A percentile compares a stretch with the other conserved stretches of the same genome.
phyloP scores from a whole-genome alignment of 2,329 filamentous ascomycete species.

The Pseudonectria foliicola region DNA sequence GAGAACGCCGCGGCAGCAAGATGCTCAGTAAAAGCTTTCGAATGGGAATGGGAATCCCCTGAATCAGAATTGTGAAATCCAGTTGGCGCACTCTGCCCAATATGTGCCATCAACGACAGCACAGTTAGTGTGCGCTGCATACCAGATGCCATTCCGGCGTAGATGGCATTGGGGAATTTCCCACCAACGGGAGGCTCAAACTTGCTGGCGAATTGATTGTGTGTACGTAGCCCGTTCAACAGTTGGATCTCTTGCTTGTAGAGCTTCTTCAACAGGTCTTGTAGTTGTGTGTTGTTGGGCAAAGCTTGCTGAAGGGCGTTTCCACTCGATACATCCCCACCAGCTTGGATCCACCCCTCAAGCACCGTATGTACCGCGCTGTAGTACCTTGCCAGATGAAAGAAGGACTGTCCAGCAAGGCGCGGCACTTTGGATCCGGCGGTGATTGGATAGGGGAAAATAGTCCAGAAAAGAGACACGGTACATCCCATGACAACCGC shows the following conservation, averaged over 20 bases:
- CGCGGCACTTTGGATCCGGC: slow-evolving; percentile 7
- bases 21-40: not conserved
- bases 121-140: slow-evolving; percentile 7
- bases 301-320: not conserved
- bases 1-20: slow-evolving; percentile 2
- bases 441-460: slow-evolving; percentile 9
- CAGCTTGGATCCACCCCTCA: slow-evolving; percentile 2
- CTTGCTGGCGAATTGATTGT: slow-evolving; percentile 3
- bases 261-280: not conserved
- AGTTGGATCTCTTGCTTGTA: slow-evolving; percentile 4
- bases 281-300: not conserved
- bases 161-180: slow-evolving; percentile 5
- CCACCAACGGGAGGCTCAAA: slow-evolving; percentile 7
- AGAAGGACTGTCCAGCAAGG: slow-evolving; percentile 4
- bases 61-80: not conserved
- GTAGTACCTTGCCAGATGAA: slow-evolving; percentile 7
- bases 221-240: slow-evolving; percentile 3
- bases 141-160: slow-evolving; percentile 3
- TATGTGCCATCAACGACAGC: slow-evolving; percentile 7
- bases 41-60: not conserved
- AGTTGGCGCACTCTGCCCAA: slow-evolving; percentile 4
- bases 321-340: not conserved
- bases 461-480: slow-evolving; percentile 9
- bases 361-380: slow-evolving; percentile 6
- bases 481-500: slow-evolving; percentile 6